These are phyloP conservation scores for Raphanus hybrid DNA, from an alignment of 441 rosid genomes.

Conservation along the genomic window DNA sequence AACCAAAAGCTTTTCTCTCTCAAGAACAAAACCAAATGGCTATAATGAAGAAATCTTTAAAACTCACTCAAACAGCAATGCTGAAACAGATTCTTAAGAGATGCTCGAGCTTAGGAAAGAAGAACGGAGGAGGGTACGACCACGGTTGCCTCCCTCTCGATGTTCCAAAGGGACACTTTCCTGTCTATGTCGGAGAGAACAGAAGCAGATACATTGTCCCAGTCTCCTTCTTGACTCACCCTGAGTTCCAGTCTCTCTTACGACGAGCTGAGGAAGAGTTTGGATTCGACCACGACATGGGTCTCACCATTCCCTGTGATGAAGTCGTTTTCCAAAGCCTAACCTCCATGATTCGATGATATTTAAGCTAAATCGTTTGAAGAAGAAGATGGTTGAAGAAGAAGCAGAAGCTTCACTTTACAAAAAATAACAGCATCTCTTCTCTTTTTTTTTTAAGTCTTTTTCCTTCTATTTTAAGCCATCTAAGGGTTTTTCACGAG, in stretches of 20 bases:
- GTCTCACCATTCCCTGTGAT: constrained; percentile 95
- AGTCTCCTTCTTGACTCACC: constrained; percentile 77
- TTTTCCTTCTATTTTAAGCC: constrained; percentile 31
- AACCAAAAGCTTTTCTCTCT: constrained; percentile 17
- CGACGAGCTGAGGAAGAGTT: constrained; percentile 93
- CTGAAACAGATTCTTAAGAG: constrained; percentile 83
- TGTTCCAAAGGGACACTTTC: constrained; percentile 96
- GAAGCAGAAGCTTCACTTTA: constrained; percentile 47
- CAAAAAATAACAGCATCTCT: constrained; percentile 36
- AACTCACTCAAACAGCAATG: constrained; percentile 70
- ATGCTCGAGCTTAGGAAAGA: constrained; percentile 93
- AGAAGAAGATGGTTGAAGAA: constrained; percentile 42
- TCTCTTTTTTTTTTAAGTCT: constrained; percentile 24
- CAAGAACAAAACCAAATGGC: constrained; percentile 56
- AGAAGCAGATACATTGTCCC: constrained; percentile 91
- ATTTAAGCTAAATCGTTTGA: constrained; percentile 26
- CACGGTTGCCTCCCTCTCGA: constrained; percentile 79
- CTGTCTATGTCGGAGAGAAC: constrained; percentile 89
- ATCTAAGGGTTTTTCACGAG: constrained; percentile 43
- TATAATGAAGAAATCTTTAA: constrained; percentile 60
- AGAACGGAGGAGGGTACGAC: constrained; percentile 50
- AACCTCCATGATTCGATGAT: constrained; percentile 75
- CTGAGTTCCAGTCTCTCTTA: constrained; percentile 79
- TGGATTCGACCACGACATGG: constrained; percentile 95
- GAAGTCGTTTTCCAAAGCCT: constrained; percentile 82